phyloP scores from a whole-genome alignment of 1,139 yeast genomes.

The Yamadazyma friedrichii region DNA sequence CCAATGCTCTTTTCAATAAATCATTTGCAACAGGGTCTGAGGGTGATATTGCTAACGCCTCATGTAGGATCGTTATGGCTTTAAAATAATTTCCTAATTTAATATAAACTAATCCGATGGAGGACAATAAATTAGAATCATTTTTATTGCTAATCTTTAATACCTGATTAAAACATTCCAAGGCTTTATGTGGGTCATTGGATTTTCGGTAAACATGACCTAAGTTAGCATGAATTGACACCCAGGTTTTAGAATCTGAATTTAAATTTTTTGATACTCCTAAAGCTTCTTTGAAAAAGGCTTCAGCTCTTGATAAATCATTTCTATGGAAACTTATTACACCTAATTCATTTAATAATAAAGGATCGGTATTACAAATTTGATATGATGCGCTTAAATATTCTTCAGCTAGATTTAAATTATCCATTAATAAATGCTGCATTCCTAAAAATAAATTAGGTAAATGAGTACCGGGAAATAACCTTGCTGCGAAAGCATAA shows the following conservation, averaged over 20 bases:
- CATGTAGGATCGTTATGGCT: slow-evolving; percentile 78
- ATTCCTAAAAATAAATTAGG: slow-evolving; percentile 91
- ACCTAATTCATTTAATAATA: slow-evolving; percentile 87
- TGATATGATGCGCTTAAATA: slow-evolving; percentile 74
- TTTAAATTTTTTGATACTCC: slow-evolving; percentile 67
- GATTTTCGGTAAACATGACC: slow-evolving; percentile 87
- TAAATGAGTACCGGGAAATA: slow-evolving; percentile 91
- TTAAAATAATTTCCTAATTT: slow-evolving; percentile 61
- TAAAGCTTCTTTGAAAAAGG: slow-evolving; percentile 69
- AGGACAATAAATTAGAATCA: slow-evolving; percentile 76
- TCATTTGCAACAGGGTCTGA: slow-evolving; percentile 85
- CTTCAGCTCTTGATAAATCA: slow-evolving; percentile 68
- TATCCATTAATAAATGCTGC: slow-evolving; percentile 91
- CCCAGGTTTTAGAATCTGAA: slow-evolving; percentile 82
- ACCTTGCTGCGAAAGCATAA: slow-evolving; percentile 90
- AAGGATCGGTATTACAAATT: slow-evolving; percentile 82
- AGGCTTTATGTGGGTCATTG: slow-evolving; percentile 62
- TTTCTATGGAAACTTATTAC: slow-evolving; percentile 80
- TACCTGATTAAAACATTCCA: slow-evolving; percentile 76
- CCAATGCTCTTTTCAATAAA: slow-evolving; percentile 75
- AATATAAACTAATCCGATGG: slow-evolving; percentile 80
- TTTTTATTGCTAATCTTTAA: slow-evolving; percentile 60
- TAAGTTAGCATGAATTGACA: slow-evolving; percentile 81
- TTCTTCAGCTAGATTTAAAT: slow-evolving; percentile 80
- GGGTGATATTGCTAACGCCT: slow-evolving; percentile 76